phyloP scores from a whole-genome alignment of 768 basidiomycete genomes.

The Naganishia vaughanmartiniae region DNA sequence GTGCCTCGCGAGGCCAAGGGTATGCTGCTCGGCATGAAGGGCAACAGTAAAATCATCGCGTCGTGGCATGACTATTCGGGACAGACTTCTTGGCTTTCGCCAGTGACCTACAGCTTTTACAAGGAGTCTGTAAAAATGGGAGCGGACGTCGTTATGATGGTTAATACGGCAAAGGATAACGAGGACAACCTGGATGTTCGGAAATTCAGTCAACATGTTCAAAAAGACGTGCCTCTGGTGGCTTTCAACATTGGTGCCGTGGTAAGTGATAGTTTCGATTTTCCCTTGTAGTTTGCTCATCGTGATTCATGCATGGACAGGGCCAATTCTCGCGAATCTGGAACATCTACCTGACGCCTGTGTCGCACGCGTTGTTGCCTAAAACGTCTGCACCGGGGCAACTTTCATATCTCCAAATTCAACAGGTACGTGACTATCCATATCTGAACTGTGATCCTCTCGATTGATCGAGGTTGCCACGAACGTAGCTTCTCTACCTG shows the following conservation, averaged over 20 bases:
- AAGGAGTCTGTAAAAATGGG: conserved; percentile 52
- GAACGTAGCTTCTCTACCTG: conserved; percentile 65
- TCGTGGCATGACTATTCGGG: conserved; percentile 96
- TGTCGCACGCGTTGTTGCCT: conserved; percentile 82
- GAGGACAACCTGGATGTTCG: conserved; percentile 77
- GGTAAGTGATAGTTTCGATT: conserved; percentile 5
- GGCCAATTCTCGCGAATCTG: conserved; percentile 89
- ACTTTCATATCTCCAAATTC: conserved; percentile 80
- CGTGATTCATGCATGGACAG: not conserved
- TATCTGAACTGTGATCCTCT: not conserved
- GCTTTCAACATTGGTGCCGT: conserved; percentile 85
- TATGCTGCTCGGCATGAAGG: conserved; percentile 64
- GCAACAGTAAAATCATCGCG: conserved; percentile 74
- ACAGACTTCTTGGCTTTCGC: conserved; percentile 13
- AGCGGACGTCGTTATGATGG: conserved; percentile 90
- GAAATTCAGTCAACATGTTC: conserved; percentile 62
- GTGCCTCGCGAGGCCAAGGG: conserved; percentile 65
- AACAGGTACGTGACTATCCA: conserved; percentile 45
- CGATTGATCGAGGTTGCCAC: not conserved
- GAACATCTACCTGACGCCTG: conserved; percentile 79
- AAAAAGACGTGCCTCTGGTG: conserved; percentile 72
- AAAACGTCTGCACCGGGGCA: conserved; percentile 88
- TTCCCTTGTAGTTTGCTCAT: not conserved
- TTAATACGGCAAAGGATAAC: conserved; percentile 72
- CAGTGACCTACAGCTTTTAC: conserved; percentile 18